Conservation (phyloP, 139 green algal genomes). For the Chlorella sp. region DNA sequence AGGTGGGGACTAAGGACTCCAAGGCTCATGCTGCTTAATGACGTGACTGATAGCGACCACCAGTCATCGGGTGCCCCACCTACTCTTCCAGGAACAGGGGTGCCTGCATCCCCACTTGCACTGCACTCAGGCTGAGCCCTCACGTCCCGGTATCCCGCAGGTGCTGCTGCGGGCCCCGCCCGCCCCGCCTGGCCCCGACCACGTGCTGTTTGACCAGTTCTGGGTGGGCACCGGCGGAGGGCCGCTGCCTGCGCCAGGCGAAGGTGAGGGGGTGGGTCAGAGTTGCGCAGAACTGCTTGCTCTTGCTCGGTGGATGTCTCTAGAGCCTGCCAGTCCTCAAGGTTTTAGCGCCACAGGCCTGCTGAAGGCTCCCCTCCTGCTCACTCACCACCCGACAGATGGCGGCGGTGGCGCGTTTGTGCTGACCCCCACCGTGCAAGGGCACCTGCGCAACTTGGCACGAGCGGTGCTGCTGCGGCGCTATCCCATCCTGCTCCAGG, state of each 20-base stretch:
- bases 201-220: constrained; percentile 94
- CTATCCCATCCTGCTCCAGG: constrained; percentile 87
- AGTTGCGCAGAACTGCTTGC: background rate
- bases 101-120: too few relatives aligned
- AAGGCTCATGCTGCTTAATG: too few relatives aligned
- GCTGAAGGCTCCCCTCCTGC: background rate
- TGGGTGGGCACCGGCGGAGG: constrained; percentile 86
- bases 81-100: too few relatives aligned
- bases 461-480: constrained; percentile 85
- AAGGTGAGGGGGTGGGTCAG: constrained; percentile 20
- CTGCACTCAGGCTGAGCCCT: too few relatives aligned
- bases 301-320: background rate
- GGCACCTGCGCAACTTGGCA: constrained; percentile 90
- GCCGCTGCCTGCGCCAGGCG: constrained; percentile 48
- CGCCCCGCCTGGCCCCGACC: constrained; percentile 34
- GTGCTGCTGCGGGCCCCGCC: constrained; percentile 54
- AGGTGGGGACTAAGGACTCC: background rate
- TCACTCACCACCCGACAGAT: too few relatives aligned
- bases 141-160: constrained; percentile 47
- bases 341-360: too few relatives aligned
- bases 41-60: too few relatives aligned
- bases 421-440: constrained; percentile 78
- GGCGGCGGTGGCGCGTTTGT: constrained; percentile 78
- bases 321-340: background rate
- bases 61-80: too few relatives aligned